phyloP scores from a whole-genome alignment of 2,329 filamentous ascomycete genomes.

The Chlorencoelia australis region DNA sequence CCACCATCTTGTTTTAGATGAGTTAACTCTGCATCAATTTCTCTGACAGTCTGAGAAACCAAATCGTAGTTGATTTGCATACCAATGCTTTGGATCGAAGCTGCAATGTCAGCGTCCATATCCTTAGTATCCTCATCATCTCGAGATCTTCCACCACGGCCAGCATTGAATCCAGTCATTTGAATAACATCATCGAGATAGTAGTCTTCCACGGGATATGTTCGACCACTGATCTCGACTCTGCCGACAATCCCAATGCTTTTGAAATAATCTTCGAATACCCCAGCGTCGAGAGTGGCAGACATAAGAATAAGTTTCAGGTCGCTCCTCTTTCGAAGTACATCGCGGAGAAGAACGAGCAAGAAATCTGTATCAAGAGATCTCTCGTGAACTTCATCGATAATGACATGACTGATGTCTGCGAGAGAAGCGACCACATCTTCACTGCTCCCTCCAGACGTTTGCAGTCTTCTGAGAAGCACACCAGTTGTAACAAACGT shows the following conservation, averaged over 20 bases:
- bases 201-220: constrained; percentile 80
- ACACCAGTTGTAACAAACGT: constrained; percentile 96
- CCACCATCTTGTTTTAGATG: constrained; percentile 62
- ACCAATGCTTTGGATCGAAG: constrained; percentile 61
- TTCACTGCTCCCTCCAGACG: constrained; percentile 68
- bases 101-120: constrained; percentile 51
- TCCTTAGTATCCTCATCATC: constrained; percentile 35
- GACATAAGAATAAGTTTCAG: constrained; percentile 93
- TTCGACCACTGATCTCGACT: constrained; percentile 81
- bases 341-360: constrained; percentile 75
- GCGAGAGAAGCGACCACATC: constrained; percentile 74
- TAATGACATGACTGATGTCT: constrained; percentile 87
- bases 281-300: constrained; percentile 80
- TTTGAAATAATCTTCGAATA: constrained; percentile 78
- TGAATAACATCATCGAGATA: constrained; percentile 83
- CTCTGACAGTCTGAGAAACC: constrained; percentile 66
- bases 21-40: constrained; percentile 68
- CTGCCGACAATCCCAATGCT: constrained; percentile 60
- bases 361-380: constrained; percentile 93
- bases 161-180: constrained; percentile 60
- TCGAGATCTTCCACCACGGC: constrained; percentile 29
- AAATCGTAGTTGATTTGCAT: constrained; percentile 88
- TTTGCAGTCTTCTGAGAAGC: constrained; percentile 80
- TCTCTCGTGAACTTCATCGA: constrained; percentile 94
- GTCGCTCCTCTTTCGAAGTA: constrained; percentile 62